Evolutionary conservation across 805 yeast species (phyloP).

Genomic region (Phaffomyces opuntiae): DNA sequence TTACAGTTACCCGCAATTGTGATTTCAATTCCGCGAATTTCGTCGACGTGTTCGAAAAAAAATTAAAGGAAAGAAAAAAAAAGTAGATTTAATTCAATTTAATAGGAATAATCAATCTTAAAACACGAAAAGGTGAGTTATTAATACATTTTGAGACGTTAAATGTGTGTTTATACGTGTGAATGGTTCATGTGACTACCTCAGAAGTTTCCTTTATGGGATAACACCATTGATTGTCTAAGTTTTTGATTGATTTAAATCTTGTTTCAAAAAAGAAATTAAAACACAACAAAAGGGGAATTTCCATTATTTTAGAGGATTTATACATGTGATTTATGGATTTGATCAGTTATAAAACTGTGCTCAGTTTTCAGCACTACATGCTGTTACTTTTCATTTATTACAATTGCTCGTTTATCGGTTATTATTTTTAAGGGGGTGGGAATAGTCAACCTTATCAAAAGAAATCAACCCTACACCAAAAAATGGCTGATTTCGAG

Average conservation of each 20-base stretch:
- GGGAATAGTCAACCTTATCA: neutral
- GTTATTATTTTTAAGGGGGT: neutral
- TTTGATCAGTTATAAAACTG: neutral
- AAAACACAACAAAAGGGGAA: neutral
- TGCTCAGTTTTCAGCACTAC: too few relatives aligned
- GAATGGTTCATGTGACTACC: too few relatives aligned
- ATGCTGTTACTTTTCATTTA: neutral
- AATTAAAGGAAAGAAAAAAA: conserved; percentile 1
- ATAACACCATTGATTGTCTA: too few relatives aligned
- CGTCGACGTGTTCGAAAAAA: conserved; percentile 10
- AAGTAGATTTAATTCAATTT: neutral
- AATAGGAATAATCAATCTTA: neutral
- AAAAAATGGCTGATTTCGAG: neutral
- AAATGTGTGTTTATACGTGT: too few relatives aligned
- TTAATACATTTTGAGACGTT: too few relatives aligned
- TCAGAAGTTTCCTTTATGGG: too few relatives aligned
- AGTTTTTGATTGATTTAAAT: too few relatives aligned
- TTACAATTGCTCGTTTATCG: neutral
- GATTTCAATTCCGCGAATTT: conserved; percentile 4
- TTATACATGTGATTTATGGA: neutral
- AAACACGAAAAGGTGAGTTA: conserved; percentile 1
- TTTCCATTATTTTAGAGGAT: neutral
- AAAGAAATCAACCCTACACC: too few relatives aligned
- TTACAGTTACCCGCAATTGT: neutral
- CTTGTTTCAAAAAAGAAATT: too few relatives aligned